phyloP scores from a whole-genome alignment of 2,329 filamentous ascomycete species.

The Colletotrichum endophyticum region DNA sequence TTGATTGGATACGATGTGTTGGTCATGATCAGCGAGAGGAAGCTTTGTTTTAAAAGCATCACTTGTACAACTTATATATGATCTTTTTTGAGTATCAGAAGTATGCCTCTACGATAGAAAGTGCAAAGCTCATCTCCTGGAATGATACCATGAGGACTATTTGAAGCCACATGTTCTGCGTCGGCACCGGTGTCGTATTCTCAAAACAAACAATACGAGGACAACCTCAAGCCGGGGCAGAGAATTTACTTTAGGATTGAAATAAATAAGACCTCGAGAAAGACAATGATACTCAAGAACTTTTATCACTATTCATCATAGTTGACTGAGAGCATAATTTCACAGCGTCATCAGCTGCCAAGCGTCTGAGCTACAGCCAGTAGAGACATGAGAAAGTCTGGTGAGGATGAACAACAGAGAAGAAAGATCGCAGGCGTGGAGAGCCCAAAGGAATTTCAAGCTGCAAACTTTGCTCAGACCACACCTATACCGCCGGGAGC shows the following conservation, averaged over 20 bases:
- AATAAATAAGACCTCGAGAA: no score
- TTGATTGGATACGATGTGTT: neutral
- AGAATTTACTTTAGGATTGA: neutral
- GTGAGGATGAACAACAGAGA: no score
- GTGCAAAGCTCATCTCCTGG: neutral
- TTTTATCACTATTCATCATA: no score
- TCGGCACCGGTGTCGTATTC: neutral
- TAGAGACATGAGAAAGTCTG: no score
- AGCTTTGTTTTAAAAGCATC: neutral
- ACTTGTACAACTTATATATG: neutral
- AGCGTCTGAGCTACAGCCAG: no score
- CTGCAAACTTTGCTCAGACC: neutral
- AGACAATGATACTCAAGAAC: no score
- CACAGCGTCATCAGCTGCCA: no score
- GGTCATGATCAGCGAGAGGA: neutral
- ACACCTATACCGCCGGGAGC: neutral
- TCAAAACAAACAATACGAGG: neutral
- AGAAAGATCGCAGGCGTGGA: no score
- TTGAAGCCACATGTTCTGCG: neutral
- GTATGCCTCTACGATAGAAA: neutral
- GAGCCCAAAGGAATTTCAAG: no score
- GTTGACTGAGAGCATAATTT: no score
- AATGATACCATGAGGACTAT: neutral
- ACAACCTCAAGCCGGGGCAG: neutral
- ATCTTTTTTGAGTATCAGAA: neutral